Evolutionary conservation across 2,329 filamentous ascomycete species (phyloP).

Genomic region (Ascomycota sp.): DNA sequence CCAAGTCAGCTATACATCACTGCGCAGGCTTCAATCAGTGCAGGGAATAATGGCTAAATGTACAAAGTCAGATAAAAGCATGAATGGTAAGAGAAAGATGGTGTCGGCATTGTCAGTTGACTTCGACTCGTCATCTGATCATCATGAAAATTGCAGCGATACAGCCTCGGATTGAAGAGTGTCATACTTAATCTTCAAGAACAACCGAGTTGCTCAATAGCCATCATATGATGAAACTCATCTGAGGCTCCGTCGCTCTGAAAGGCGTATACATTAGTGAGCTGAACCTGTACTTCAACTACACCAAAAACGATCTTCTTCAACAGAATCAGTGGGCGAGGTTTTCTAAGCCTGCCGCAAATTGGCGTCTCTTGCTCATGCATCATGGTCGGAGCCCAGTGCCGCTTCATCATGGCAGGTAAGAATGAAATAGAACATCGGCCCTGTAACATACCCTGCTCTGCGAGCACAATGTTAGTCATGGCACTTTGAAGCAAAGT

Average conservation of each 20-base stretch:
- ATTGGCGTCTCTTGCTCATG: constrained; percentile 68
- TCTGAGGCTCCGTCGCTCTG: too few species aligned
- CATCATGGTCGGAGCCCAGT: constrained; percentile 74
- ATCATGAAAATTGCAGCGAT: constrained; percentile 1
- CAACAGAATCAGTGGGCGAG: constrained; percentile 67
- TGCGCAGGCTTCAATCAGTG: too few species aligned
- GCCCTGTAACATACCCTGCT: constrained; percentile 12
- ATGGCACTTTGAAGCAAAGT: constrained; percentile 1
- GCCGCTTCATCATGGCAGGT: constrained; percentile 56
- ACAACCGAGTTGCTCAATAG: too few species aligned
- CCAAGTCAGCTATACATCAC: constrained; percentile 1
- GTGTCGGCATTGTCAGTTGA: constrained; percentile 50
- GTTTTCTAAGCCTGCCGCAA: constrained; percentile 99
- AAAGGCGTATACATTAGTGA: not conserved
- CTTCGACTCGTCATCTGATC: constrained; percentile 61
- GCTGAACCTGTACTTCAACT: not conserved
- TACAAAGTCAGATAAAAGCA: constrained; percentile 30
- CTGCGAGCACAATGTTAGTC: constrained; percentile 10
- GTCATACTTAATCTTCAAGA: not conserved
- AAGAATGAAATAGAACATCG: too few species aligned
- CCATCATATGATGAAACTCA: too few species aligned
- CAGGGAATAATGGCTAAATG: not conserved
- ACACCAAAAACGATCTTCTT: not conserved
- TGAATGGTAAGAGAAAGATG: constrained; percentile 47
- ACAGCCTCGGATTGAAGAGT: not conserved